A percentile compares a stretch with the other conserved stretches of the same genome.
Conservation (phyloP, 441 rosid species). For the Erodium texanum region DNA sequence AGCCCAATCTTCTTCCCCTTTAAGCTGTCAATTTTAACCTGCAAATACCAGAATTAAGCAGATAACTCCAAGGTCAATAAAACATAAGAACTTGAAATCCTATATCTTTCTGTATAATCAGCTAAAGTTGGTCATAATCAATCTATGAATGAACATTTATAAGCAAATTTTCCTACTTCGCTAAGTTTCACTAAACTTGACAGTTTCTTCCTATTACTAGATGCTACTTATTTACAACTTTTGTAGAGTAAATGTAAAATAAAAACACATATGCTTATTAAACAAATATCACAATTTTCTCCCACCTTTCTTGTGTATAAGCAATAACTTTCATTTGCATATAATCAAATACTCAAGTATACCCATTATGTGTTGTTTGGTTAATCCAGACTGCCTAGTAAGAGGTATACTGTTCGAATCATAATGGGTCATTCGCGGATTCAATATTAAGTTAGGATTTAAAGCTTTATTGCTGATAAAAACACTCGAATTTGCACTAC, state of each 20-base stretch:
- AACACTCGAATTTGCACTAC: too few relatives aligned
- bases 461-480: too few relatives aligned
- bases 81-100: too few relatives aligned
- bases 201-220: not conserved
- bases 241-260: not conserved
- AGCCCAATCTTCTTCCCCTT: constrained; percentile 57
- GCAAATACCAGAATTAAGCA: not conserved
- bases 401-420: too few relatives aligned
- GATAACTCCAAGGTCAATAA: too few relatives aligned
- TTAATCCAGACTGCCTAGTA: too few relatives aligned
- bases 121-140: not conserved
- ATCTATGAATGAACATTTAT: not conserved
- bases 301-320: not conserved
- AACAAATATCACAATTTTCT: not conserved
- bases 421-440: too few relatives aligned
- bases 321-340: not conserved
- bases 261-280: not conserved
- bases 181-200: not conserved
- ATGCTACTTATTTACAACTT: not conserved
- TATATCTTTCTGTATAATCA: not conserved
- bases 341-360: too few relatives aligned
- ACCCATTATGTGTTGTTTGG: too few relatives aligned
- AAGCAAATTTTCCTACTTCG: not conserved
- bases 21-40: constrained; percentile 57
- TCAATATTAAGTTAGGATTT: too few relatives aligned